Evolutionary conservation across 352 stramenopile genomes (phyloP).

Genomic region (Globisporangium spinosum): DNA sequence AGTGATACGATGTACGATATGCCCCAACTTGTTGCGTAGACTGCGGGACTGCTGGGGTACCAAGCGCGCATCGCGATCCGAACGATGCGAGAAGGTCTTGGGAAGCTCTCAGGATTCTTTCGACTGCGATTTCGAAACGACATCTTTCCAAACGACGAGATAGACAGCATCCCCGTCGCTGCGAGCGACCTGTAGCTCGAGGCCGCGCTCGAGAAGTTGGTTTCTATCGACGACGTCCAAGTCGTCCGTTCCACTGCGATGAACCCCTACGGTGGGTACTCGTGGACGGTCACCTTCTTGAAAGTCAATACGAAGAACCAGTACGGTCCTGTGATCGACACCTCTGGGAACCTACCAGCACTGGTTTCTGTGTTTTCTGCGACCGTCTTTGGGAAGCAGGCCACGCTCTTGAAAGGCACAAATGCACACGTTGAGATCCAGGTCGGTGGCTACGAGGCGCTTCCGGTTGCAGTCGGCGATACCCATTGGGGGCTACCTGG

Average conservation of each 20-base stretch:
- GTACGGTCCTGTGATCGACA: conserved; percentile 66
- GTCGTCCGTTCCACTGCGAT: conserved; percentile 61
- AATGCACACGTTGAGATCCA: conserved; percentile 50
- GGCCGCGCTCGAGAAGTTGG: conserved; percentile 59
- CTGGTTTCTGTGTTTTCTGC: conserved; percentile 41
- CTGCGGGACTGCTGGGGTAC: conserved; percentile 53
- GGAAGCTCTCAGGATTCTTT: conserved; percentile 65
- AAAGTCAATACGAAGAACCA: conserved; percentile 75
- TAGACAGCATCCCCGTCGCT: conserved; percentile 53
- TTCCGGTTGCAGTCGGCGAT: conserved; percentile 26
- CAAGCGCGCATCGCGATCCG: conserved; percentile 40
- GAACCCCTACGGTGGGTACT: conserved; percentile 74
- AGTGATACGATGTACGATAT: conserved; percentile 66
- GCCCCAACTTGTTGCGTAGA: conserved; percentile 43
- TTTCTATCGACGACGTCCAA: conserved; percentile 60
- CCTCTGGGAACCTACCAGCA: conserved; percentile 61
- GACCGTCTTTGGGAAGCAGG: conserved; percentile 23
- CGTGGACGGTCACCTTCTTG: conserved; percentile 83
- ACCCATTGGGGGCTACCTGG: conserved; percentile 59
- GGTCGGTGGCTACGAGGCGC: conserved; percentile 46
- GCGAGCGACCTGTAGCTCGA: conserved; percentile 56
- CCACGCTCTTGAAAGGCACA: conserved; percentile 44
- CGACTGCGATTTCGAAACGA: conserved; percentile 65
- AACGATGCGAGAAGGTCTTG: conserved; percentile 57
- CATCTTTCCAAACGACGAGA: conserved; percentile 73